A percentile compares a stretch with the other conserved stretches of the same genome.
phyloP scores from a whole-genome alignment of 2,329 filamentous ascomycete genomes.

The Coniochaeta prunicola region DNA sequence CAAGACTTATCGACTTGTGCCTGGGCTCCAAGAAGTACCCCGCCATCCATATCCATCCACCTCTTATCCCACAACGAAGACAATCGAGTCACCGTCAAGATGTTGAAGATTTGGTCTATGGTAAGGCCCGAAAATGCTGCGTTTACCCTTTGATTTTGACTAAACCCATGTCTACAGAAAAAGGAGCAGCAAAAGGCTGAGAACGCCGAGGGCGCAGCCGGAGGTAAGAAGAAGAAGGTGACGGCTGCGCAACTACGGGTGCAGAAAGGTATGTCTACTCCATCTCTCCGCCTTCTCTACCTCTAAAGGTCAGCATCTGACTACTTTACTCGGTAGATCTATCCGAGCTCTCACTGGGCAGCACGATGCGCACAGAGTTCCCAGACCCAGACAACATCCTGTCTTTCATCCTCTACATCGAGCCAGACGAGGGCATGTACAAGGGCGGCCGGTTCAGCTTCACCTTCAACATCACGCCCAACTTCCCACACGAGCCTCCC shows the following conservation, averaged over 20 bases:
- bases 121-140: conserved; percentile 41
- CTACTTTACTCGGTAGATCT: conserved; percentile 50
- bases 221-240: conserved; percentile 95
- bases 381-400: conserved; percentile 79
- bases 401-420: conserved; percentile 74
- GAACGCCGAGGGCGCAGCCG: conserved; percentile 64
- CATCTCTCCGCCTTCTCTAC: neutral
- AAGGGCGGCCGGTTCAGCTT: conserved; percentile 83
- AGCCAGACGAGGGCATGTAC: conserved; percentile 84
- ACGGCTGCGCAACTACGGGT: conserved; percentile 92
- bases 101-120: conserved; percentile 99
- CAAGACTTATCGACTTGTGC: neutral
- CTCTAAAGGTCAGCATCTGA: neutral
- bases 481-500: conserved; percentile 94
- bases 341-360: conserved; percentile 69
- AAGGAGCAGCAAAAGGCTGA: conserved; percentile 95
- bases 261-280: conserved; percentile 68
- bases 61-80: neutral
- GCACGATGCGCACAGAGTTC: conserved; percentile 76
- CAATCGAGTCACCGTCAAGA: conserved; percentile 41
- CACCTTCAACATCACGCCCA: conserved; percentile 85
- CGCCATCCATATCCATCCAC: neutral
- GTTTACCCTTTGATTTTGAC: no score
- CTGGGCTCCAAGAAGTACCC: neutral
- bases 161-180: conserved; percentile 57